Base-by-base conservation (phyloP, 176 grass and related monocot genomes). In the Eragrostis nindensis region DNA sequence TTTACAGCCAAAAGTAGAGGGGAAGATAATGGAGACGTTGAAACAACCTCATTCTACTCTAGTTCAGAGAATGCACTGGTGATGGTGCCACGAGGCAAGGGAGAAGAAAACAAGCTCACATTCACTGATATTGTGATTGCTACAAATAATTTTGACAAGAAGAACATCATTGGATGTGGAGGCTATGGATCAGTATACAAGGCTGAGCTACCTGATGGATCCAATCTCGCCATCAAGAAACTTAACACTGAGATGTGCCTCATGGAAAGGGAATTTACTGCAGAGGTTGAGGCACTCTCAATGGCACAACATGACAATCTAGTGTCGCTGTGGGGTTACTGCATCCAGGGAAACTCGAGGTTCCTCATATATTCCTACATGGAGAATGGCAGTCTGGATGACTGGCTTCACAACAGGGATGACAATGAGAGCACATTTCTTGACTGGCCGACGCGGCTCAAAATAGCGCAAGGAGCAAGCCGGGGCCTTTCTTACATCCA, bases 341-440 rank as follows among this genome's bases (percentile, higher is more conserved):
- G 86, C 57, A 86, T 88, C 15, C 62, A 86, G 27, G 89, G 83
- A 73, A 40, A 78, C 21, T 82, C 84, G 70, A 88, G 80, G 38
- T 56, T 94, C 61, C 77, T 94, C 24, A 70, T 91, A 72, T 94
- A 87, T 86, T 88, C 90, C 14, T 97, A 79, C 54, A 93, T 97
- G 94, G 88, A 93, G 84, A 87, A 87, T 47, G 79, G 84, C 6
- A 86, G 84, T n/a, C 59, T 97, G 41, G 94, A 97, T 41, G 90
- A 91, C 62, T 89, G 91, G 91, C 86, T 97, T 22, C 94, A 97
- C 59, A 89, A 87, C 66, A 83, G 66, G 26, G 56, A 63, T 16
- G 77, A 73, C 0, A 36, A 73, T n/a, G 67, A 36, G 1, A 82
- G 67, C 5, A 48, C 75, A 5, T 65, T n/a, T 62, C 90, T 95